Base-by-base conservation (phyloP, 148 eudicot species). In the Pharnaceum exiguum region DNA sequence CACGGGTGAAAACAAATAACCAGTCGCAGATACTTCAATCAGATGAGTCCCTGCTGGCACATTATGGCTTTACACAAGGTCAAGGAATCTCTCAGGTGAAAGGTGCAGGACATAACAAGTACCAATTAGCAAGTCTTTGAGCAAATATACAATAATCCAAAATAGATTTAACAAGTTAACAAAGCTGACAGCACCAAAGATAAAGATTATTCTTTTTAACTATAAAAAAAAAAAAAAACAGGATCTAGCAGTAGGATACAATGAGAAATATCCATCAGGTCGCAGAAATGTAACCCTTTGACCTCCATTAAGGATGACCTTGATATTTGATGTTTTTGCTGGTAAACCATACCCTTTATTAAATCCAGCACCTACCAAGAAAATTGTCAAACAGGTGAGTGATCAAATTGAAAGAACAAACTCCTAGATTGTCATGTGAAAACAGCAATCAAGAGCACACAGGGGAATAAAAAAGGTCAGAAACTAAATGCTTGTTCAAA, bases 31-130 rank as follows among this genome's bases (percentile, higher is more conserved):
- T 71, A 94, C 95, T 76, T 94, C 99, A 59, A 94, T 80, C 26
- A 94, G 89, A 77, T 94, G 99, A 57, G 99, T 94, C 44, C 99
- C 99, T 1, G 96, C 93, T 45, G 93, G 82, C 39, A 94, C 88
- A 57, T 94, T 79, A 60, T 84, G 87, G 82, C 99, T 94, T 60
- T 55, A 55, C 72, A 52, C 56, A 63, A 22, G 62, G 81, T 91
- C 71, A 81, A 85, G 82, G 82, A 76, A 70, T 11, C 11, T 26
- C 27, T 23, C 52, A 5, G 46, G 62, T 11, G 26, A 13, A n/a
- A n/a, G n/a, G n/a, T n/a, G n/a, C n/a, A n/a, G n/a, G n/a, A 50
- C 24, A 50, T 35, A 25, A 51, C 38, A 28, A 43, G 33, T 17
- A 55, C 30, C 27, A 49, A 27, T 2, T 36, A 30, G 36, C 31